Percentiles rank a stretch among this genome's conserved stretches.
phyloP scores from a whole-genome alignment of 495 filamentous ascomycete genomes.

The Beverwykella pulmonaria region DNA sequence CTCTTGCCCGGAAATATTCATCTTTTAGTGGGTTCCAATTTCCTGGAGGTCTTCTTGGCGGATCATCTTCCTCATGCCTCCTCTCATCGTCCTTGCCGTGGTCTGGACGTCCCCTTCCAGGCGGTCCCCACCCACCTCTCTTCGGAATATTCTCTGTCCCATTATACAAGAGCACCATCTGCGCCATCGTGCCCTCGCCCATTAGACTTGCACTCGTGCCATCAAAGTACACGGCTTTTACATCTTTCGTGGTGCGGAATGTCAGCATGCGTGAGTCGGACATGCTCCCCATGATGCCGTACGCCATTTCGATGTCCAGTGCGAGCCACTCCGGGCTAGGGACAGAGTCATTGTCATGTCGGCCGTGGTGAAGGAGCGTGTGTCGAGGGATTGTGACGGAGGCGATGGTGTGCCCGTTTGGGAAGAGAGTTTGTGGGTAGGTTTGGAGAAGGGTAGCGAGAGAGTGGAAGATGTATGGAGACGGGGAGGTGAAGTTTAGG shows the following conservation, averaged over 20 bases:
- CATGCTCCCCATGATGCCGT: conserved; percentile 50
- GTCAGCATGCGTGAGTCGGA: conserved; percentile 49
- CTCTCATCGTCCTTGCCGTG: neutral
- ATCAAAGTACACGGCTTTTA: conserved; percentile 51
- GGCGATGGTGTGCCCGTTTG: conserved; percentile 50
- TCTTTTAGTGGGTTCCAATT: conserved; percentile 40
- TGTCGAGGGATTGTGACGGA: conserved; percentile 46
- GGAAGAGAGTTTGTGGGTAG: conserved; percentile 51
- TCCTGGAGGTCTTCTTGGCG: conserved; percentile 1
- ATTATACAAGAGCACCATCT: conserved; percentile 52
- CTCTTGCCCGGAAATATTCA: conserved; percentile 49
- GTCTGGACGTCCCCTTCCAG: neutral
- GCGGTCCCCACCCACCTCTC: conserved; percentile 14
- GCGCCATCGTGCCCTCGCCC: conserved; percentile 46
- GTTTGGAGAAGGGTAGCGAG: conserved; percentile 48
- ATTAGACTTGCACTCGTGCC: conserved; percentile 49
- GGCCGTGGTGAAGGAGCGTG: conserved; percentile 51
- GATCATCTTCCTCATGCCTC: neutral
- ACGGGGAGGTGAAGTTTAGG: conserved; percentile 47
- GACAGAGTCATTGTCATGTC: conserved; percentile 41
- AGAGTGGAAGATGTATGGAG: conserved; percentile 50
- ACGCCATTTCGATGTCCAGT: conserved; percentile 52
- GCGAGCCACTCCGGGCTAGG: conserved; percentile 53
- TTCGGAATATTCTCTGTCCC: conserved; percentile 41
- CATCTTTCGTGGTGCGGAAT: conserved; percentile 46